Conservation (phyloP, 805 yeast species). For the Spencermartinsiella europaea region DNA sequence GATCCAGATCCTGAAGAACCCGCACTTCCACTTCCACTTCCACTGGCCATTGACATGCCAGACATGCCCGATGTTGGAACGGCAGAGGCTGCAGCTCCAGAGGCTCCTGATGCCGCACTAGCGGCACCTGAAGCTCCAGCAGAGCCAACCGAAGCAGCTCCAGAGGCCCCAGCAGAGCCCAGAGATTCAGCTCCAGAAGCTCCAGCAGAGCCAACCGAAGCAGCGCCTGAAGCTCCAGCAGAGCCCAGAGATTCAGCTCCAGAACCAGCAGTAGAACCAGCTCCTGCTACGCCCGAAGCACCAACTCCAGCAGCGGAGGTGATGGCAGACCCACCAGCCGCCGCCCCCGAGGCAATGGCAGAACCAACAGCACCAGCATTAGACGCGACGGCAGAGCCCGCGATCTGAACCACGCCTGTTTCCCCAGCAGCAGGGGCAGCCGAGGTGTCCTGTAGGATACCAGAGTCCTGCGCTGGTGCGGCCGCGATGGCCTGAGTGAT, state of each 20-base stretch:
- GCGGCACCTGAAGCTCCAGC: conserved; percentile 16
- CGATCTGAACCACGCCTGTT: conserved; percentile 3
- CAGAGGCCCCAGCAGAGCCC: no score
- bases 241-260: conserved; percentile 24
- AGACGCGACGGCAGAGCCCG: conserved; percentile 14
- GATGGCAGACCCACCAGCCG: conserved; percentile 9
- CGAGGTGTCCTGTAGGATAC: not conserved
- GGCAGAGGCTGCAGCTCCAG: conserved; percentile 11
- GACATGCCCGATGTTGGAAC: no score
- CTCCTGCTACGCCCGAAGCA: conserved; percentile 22
- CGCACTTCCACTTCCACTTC: conserved; percentile 3
- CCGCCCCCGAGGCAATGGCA: conserved; percentile 5
- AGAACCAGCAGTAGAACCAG: conserved; percentile 34
- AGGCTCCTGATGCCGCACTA: conserved; percentile 17
- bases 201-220: conserved; percentile 7
- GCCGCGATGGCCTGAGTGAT: not conserved
- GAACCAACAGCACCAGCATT: conserved; percentile 18
- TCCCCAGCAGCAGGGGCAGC: not conserved
- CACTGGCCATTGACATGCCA: no score
- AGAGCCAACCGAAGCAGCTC: conserved; percentile 15
- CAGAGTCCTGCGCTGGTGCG: not conserved
- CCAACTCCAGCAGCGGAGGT: conserved; percentile 10
- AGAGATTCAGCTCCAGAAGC: conserved; percentile 12
- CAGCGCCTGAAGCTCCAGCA: conserved; percentile 5
- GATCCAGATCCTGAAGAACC: conserved; percentile 7